These are phyloP conservation scores for Eucalyptus grandis DNA, from an alignment of 345 rosid genomes.

Conservation along the genomic window DNA sequence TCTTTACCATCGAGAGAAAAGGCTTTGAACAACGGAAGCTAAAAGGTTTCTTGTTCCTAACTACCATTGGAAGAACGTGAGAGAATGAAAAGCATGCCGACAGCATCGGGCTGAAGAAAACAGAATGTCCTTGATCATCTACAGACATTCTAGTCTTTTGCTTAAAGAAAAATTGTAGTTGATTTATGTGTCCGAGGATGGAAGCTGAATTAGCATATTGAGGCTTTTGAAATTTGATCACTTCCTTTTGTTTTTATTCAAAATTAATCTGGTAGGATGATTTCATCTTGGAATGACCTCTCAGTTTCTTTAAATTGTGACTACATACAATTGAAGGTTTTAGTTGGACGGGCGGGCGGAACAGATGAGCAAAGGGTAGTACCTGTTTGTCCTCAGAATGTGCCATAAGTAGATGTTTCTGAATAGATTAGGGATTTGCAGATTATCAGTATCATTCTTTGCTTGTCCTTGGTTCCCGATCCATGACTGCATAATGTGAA, in stretches of 20 bases:
- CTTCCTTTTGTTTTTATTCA: background rate
- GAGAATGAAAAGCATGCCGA: background rate
- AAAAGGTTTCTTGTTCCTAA: background rate
- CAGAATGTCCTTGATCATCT: background rate
- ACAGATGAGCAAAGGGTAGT: background rate
- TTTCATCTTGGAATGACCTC: background rate
- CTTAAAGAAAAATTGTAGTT: background rate
- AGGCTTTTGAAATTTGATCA: background rate
- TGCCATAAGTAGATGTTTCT: background rate
- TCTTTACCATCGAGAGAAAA: background rate
- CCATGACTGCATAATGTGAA: background rate
- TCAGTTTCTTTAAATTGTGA: background rate
- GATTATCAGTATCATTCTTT: background rate
- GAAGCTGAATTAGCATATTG: background rate
- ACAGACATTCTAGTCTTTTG: background rate
- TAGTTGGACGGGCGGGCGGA: background rate
- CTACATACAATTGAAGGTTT: background rate
- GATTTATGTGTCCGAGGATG: background rate
- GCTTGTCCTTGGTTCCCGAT: background rate
- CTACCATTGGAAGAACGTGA: background rate
- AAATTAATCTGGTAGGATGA: background rate
- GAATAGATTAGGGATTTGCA: background rate
- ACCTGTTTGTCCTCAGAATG: background rate
- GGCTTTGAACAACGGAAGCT: background rate
- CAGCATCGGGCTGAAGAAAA: background rate